Base-by-base conservation (phyloP, 2,329 filamentous ascomycete genomes). In the Arthrobotrys sphaeroides region DNA sequence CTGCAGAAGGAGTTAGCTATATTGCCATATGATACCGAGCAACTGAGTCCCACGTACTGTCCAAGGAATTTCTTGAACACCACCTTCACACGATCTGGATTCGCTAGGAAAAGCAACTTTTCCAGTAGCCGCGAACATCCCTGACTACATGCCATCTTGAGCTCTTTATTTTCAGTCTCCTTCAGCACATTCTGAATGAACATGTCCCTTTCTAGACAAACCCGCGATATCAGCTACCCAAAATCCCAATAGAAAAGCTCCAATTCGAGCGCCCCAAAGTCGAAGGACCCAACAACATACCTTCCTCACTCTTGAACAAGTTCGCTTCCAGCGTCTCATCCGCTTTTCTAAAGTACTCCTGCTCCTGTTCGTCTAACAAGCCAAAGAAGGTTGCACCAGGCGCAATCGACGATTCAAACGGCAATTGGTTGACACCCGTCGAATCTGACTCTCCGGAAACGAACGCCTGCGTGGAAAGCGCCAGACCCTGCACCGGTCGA, bases 61-160 rank as follows among this genome's bases (percentile, higher is more conserved):
- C 91, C 90, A 18, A 86, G 89, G 82, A 98, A 97, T 47, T 91
- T 92, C 78, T 88, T 88, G 82, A 98, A 98, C 18, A 99, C 84
- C 53, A 87, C 87, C 85, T 96, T 97, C 82, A 97, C 90, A 83
- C 98, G 95, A 16, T 85, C 84, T 31, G 90, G 86, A 33, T 88
- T 90, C 26, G 93, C 94, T 77, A 96, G 84, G 64, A 94, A 86
- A 64, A 99, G 96, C 81, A 99, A 84, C 31, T 93, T 88, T 84
- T 99, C 95, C 89, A 98, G 91, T 62, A 99, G 84, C 13, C 95
- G 87, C 60, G 95, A 99, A 83, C 94, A 97, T 2, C 92, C 95
- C 83, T 99, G 95, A 82, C 93, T 97, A 84, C 92, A 95, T 22
- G 94, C 94, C 77, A 99, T 88, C 85, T 98, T 99, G 81, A 99